Percentiles rank a stretch among this genome's conserved stretches.
These are phyloP conservation scores for Ceratocystis alfenasii DNA, from an alignment of 2,329 filamentous ascomycete species.

Conservation along the genomic window DNA sequence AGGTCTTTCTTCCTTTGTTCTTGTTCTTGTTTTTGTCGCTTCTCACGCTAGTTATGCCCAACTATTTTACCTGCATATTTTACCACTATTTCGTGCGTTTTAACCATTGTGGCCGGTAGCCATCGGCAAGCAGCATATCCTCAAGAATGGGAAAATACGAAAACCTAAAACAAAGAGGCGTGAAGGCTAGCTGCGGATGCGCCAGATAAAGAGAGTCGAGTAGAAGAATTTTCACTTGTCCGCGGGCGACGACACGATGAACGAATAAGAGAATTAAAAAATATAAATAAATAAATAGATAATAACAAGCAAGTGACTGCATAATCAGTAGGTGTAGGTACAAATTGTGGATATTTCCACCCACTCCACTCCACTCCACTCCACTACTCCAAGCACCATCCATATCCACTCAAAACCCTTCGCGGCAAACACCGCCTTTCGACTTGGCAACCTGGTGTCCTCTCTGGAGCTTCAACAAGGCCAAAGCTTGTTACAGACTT, in stretches of 20 bases:
- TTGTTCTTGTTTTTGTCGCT: not conserved
- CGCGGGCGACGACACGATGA: not conserved
- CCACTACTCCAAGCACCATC: too few relatives aligned
- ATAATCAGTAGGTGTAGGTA: too few relatives aligned
- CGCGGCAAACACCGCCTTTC: not conserved
- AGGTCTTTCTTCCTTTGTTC: not conserved
- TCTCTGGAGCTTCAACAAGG: too few relatives aligned
- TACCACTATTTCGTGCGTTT: not conserved
- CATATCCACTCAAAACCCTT: not conserved
- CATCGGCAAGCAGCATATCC: not conserved
- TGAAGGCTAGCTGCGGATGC: not conserved
- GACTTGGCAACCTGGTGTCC: not conserved
- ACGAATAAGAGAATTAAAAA: too few relatives aligned
- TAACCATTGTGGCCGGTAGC: not conserved
- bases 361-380: too few relatives aligned
- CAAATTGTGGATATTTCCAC: too few relatives aligned
- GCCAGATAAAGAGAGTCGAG: not conserved
- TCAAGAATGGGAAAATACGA: not conserved
- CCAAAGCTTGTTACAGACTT: too few relatives aligned
- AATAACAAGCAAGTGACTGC: too few relatives aligned
- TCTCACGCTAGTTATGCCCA: too few relatives aligned
- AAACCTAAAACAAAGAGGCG: not conserved
- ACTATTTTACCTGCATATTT: too few relatives aligned
- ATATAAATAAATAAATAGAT: too few relatives aligned
- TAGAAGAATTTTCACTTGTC: slow-evolving; percentile 4